These are phyloP conservation scores for Irineochytrium annulatum DNA, from an alignment of 192 early-diverging fungal genomes.

Conservation along the genomic window DNA sequence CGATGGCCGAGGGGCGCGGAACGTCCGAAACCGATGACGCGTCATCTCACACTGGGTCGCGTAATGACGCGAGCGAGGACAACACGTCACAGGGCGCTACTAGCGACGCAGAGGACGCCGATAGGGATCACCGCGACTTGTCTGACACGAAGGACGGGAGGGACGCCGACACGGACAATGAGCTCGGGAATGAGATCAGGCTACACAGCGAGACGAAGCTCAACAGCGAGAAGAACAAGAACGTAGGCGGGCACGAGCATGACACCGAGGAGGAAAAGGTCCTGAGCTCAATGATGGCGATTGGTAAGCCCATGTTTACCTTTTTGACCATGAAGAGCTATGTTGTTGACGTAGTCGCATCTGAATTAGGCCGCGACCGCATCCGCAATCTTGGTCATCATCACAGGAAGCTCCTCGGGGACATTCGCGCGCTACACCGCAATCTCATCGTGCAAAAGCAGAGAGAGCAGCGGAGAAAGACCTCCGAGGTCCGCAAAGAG, in stretches of 20 bases:
- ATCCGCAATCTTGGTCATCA: constrained; percentile 1
- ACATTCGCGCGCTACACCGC: constrained; percentile 16
- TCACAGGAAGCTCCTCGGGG: constrained; percentile 18
- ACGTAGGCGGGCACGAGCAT: background rate
- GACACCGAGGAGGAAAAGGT: background rate
- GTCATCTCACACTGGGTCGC: no score
- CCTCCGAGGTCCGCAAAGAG: constrained; percentile 18
- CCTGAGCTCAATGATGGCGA: background rate
- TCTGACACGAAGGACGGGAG: no score
- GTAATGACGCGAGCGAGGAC: no score
- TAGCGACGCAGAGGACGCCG: no score
- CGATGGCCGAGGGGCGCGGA: background rate
- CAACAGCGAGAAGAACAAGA: constrained; percentile 9
- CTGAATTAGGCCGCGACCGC: constrained; percentile 19
- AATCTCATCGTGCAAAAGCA: constrained; percentile 9
- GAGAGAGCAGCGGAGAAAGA: constrained; percentile 23
- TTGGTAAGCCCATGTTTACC: background rate
- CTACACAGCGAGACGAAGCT: background rate
- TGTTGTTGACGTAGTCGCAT: no score
- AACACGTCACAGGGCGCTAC: no score
- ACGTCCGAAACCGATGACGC: no score
- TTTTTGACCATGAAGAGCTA: no score
- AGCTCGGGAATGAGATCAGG: background rate
- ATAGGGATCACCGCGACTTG: no score
- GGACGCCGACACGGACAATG: no score